phyloP scores from a whole-genome alignment of 1,284 basidiomycete species.

The Clitocybe nebularis region DNA sequence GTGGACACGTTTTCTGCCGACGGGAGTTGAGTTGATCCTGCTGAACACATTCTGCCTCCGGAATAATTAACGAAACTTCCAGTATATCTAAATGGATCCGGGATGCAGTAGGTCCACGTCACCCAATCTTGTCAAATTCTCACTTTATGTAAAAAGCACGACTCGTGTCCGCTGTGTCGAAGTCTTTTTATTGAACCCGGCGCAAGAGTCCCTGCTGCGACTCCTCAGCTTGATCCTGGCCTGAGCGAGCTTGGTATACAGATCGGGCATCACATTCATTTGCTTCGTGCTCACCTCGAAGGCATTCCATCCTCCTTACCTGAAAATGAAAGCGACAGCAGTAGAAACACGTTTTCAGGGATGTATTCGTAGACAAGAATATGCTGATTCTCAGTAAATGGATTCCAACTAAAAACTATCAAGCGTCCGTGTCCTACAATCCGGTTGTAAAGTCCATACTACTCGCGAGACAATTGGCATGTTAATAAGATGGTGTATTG shows the following conservation, averaged over 20 bases:
- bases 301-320: neutral
- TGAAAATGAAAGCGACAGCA: slow-evolving; percentile 9
- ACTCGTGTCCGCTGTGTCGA: slow-evolving; percentile 63
- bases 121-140: neutral
- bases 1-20: slow-evolving; percentile 71
- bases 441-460: too few species aligned
- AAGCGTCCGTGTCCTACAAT: too few species aligned
- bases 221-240: slow-evolving; percentile 4
- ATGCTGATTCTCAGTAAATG: too few species aligned
- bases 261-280: slow-evolving; percentile 7
- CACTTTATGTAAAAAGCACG: slow-evolving; percentile 37
- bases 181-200: slow-evolving; percentile 33
- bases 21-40: slow-evolving; percentile 51
- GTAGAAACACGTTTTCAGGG: slow-evolving; percentile 32
- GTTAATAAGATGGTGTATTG: too few species aligned
- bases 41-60: neutral
- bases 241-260: slow-evolving; percentile 9
- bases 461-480: neutral
- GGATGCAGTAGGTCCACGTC: slow-evolving; percentile 43
- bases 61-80: slow-evolving; percentile 2
- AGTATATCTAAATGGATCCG: slow-evolving; percentile 65
- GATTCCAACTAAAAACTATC: too few species aligned
- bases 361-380: slow-evolving; percentile 48
- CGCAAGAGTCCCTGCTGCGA: slow-evolving; percentile 3
- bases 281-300: slow-evolving; percentile 7